A percentile compares a stretch with the other conserved stretches of the same genome.
phyloP scores from a whole-genome alignment of 208 protist species.

The Acanthamoeba healyi region DNA sequence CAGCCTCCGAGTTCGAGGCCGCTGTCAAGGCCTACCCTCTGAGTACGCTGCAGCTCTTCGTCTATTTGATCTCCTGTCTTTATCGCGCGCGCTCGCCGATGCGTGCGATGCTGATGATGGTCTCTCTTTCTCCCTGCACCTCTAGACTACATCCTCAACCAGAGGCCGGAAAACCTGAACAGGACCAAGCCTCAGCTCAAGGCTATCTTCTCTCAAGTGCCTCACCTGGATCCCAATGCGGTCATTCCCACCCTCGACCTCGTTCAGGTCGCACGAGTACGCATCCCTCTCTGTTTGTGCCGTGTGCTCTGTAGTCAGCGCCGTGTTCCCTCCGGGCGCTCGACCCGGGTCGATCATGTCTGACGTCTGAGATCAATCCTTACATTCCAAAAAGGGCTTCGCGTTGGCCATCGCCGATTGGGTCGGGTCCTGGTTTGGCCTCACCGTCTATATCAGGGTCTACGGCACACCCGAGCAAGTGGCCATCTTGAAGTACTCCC shows the following conservation, averaged over 20 bases:
- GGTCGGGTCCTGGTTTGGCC: conserved; percentile 40
- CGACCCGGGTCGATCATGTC: not conserved
- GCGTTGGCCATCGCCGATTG: conserved; percentile 33
- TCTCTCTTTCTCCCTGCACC: not conserved
- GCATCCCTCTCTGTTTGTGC: not conserved
- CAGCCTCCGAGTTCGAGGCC: conserved; percentile 18
- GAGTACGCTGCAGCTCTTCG: not conserved
- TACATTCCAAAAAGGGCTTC: too few species aligned
- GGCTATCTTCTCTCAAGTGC: not conserved
- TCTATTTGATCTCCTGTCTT: not conserved
- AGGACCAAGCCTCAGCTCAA: conserved; percentile 1
- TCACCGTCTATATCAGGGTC: conserved; percentile 21
- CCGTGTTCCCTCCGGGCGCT: too few species aligned
- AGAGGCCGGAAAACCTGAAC: not conserved
- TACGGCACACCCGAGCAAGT: not conserved
- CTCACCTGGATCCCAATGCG: not conserved
- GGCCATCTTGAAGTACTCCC: conserved; percentile 11
- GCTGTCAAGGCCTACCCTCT: not conserved
- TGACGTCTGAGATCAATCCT: too few species aligned
- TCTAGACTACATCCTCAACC: conserved; percentile 24
- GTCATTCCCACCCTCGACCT: conserved; percentile 26
- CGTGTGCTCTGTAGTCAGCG: too few species aligned
- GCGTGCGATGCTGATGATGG: too few species aligned
- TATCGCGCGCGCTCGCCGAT: not conserved
- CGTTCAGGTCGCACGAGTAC: not conserved